Conservation (phyloP, 2,329 filamentous ascomycete species). For the Knoxdaviesia capensis region DNA sequence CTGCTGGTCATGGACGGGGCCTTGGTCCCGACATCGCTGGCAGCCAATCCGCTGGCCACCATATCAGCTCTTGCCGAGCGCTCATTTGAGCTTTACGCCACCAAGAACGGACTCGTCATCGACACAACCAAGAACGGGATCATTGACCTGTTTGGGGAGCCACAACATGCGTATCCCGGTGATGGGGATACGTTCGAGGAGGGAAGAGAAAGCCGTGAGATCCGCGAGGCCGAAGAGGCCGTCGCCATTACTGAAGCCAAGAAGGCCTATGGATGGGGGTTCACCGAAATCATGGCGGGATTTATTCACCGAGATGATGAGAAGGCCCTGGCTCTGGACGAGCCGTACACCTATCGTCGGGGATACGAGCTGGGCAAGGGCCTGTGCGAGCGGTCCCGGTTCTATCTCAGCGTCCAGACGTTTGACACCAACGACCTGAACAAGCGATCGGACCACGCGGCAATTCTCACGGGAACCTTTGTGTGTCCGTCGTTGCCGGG, state of each 20-base stretch:
- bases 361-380: constrained; percentile 30
- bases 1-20: constrained; percentile 42
- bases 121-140: constrained; percentile 22
- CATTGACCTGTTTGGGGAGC: constrained; percentile 33
- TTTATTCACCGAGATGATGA: constrained; percentile 31
- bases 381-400: constrained; percentile 32
- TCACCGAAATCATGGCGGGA: constrained; percentile 45
- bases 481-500: constrained; percentile 31
- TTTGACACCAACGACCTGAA: constrained; percentile 21
- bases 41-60: constrained; percentile 48
- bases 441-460: constrained; percentile 20
- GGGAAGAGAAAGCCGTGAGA: constrained; percentile 15
- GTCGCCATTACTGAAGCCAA: constrained; percentile 21
- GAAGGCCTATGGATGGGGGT: constrained; percentile 31
- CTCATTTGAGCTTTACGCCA: constrained; percentile 30
- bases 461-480: constrained; percentile 37
- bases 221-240: constrained; percentile 13
- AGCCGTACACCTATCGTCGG: constrained; percentile 29
- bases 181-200: constrained; percentile 3
- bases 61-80: constrained; percentile 50
- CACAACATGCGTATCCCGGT: constrained; percentile 15
- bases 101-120: constrained; percentile 20
- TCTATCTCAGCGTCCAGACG: constrained; percentile 37
- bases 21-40: constrained; percentile 38
- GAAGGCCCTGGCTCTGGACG: constrained; percentile 18